phyloP scores from a whole-genome alignment of 1,139 yeast genomes.

The Diutina scorzettiae region DNA sequence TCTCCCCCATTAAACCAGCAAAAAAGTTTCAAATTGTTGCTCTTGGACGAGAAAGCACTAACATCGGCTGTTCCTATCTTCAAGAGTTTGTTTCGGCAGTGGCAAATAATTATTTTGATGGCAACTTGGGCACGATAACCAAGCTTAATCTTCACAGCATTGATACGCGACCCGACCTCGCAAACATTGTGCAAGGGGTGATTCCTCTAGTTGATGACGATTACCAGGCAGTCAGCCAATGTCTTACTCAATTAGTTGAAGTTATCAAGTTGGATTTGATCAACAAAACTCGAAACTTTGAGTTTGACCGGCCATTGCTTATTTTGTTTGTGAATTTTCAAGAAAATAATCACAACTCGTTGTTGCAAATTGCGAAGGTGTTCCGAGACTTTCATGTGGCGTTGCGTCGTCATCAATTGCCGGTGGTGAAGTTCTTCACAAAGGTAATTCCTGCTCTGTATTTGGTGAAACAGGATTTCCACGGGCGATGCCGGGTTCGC shows the following conservation, averaged over 20 bases:
- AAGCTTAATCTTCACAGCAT: slow-evolving; percentile 20
- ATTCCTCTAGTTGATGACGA: slow-evolving; percentile 16
- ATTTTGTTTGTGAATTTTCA: slow-evolving; percentile 36
- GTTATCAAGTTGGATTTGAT: slow-evolving; percentile 28
- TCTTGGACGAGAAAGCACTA: neutral
- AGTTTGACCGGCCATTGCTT: slow-evolving; percentile 34
- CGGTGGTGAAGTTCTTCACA: slow-evolving; percentile 36
- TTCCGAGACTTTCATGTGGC: slow-evolving; percentile 35
- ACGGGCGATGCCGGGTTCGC: slow-evolving; percentile 26
- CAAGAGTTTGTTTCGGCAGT: slow-evolving; percentile 11
- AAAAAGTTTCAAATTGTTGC: slow-evolving; percentile 41
- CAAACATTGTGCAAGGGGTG: slow-evolving; percentile 22
- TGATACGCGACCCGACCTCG: slow-evolving; percentile 23
- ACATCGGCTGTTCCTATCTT: neutral
- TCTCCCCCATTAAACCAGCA: slow-evolving; percentile 37
- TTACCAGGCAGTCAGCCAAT: slow-evolving; percentile 6
- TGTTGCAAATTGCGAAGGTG: slow-evolving; percentile 34
- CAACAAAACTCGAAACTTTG: slow-evolving; percentile 29
- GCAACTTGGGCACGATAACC: slow-evolving; percentile 36
- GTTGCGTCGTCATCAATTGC: slow-evolving; percentile 27
- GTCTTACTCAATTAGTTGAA: slow-evolving; percentile 18
- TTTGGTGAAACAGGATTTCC: slow-evolving; percentile 24
- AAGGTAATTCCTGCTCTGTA: slow-evolving; percentile 47
- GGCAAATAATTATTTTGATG: slow-evolving; percentile 30
- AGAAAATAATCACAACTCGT: slow-evolving; percentile 26